These are phyloP conservation scores for Rubroshorea leprosula DNA, from an alignment of 345 rosid species.

Conservation along the genomic window DNA sequence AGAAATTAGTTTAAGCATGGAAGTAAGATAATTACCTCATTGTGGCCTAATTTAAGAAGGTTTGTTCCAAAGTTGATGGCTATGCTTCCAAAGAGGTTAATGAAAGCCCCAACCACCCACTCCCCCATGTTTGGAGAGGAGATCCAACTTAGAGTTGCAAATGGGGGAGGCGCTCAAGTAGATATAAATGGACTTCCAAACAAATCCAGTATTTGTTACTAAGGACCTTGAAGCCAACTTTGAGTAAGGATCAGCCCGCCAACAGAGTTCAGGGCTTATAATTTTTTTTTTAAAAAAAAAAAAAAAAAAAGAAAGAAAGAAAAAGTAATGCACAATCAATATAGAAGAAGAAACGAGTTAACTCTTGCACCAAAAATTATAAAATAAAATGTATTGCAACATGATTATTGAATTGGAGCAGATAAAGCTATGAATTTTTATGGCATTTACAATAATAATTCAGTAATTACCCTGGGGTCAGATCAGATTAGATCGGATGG, in stretches of 20 bases:
- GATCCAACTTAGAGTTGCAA: constrained; percentile 30
- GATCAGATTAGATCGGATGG: background rate
- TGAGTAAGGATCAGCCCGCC: background rate
- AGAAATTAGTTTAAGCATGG: background rate
- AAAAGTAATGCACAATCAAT: background rate
- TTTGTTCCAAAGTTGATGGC: constrained; percentile 99
- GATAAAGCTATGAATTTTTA: background rate
- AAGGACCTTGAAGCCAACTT: background rate
- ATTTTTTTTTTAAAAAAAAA: too few species aligned
- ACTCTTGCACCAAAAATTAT: too few species aligned
- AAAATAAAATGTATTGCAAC: background rate
- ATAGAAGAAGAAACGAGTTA: too few species aligned
- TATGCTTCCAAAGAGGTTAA: constrained; percentile 89
- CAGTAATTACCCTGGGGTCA: too few species aligned
- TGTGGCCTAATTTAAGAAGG: constrained; percentile 94
- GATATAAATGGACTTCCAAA: constrained; percentile 15
- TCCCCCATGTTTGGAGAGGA: constrained; percentile 73
- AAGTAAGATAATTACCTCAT: constrained; percentile 43
- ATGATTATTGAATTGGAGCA: background rate
- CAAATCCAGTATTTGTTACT: background rate
- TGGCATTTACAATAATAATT: too few species aligned
- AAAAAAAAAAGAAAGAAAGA: background rate
- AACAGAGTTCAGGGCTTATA: background rate
- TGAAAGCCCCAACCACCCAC: constrained; percentile 96
- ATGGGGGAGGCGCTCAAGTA: constrained; percentile 20